Percentiles rank a stretch among this genome's conserved stretches.
Conservation (phyloP, 2,329 filamentous ascomycete genomes). For the Dactylonectria estremocensis region DNA sequence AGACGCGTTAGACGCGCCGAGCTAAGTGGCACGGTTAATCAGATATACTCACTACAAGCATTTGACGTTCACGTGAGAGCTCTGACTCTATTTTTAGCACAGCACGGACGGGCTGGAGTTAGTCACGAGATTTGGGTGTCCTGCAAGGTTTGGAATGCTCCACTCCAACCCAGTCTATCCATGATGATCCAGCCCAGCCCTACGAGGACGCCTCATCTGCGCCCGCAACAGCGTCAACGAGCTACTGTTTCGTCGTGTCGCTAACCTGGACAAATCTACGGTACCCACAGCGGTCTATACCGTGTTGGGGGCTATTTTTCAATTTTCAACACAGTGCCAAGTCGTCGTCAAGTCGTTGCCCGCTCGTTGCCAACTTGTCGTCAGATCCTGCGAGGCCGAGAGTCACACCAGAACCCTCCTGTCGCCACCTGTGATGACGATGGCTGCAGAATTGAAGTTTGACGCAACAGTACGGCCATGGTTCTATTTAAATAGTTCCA, state of each 20-base stretch:
- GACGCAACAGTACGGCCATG: not conserved
- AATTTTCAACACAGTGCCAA: not conserved
- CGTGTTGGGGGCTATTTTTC: not conserved
- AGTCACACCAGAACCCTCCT: too few species aligned
- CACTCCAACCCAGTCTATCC: not conserved
- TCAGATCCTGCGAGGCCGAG: too few species aligned
- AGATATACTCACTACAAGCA: slow-evolving; percentile 29
- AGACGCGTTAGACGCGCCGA: slow-evolving; percentile 48
- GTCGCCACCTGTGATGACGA: too few species aligned
- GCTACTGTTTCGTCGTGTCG: slow-evolving; percentile 14
- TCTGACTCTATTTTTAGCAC: slow-evolving; percentile 12
- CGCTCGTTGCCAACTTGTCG: too few species aligned
- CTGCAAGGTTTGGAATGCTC: slow-evolving; percentile 20
- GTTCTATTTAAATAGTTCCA: not conserved
- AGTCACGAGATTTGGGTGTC: slow-evolving; percentile 24
- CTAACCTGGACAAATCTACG: not conserved
- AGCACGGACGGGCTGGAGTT: not conserved
- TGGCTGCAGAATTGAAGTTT: too few species aligned
- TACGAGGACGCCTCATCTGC: slow-evolving; percentile 1
- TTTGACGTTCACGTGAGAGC: slow-evolving; percentile 7
- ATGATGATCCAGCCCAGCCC: slow-evolving; percentile 27
- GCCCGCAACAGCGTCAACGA: not conserved
- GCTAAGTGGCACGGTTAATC: slow-evolving; percentile 32
- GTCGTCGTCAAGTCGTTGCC: not conserved
- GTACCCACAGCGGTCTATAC: not conserved